phyloP scores from a whole-genome alignment of 371 early-diverging fungal genomes.

The Rhizopus microsporus region DNA sequence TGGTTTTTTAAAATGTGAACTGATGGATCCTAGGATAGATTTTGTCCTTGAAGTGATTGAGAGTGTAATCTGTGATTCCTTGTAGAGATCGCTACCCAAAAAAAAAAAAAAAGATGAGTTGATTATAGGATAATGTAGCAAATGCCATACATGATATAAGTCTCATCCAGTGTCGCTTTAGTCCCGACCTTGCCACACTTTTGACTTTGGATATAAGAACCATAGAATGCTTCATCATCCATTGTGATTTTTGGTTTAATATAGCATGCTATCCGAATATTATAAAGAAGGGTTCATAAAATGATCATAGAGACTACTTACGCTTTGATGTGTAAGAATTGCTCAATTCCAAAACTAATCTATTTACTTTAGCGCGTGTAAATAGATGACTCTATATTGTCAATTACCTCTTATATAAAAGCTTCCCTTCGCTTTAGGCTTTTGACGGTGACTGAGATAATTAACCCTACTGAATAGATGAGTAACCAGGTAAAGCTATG shows the following conservation, averaged over 20 bases:
- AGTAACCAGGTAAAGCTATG: background rate
- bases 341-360: slow-evolving; percentile 42
- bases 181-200: slow-evolving; percentile 44
- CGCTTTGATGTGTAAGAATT: slow-evolving; percentile 39
- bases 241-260: slow-evolving; percentile 36
- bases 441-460: background rate
- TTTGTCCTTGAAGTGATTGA: slow-evolving; percentile 36
- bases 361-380: slow-evolving; percentile 1
- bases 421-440: slow-evolving; percentile 29
- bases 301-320: slow-evolving; percentile 13
- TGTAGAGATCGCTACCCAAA: slow-evolving; percentile 36
- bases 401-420: slow-evolving; percentile 43
- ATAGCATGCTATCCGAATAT: slow-evolving; percentile 25
- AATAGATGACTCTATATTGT: background rate
- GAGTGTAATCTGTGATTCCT: slow-evolving; percentile 20
- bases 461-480: background rate
- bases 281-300: background rate
- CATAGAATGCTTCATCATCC: slow-evolving; percentile 32
- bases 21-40: slow-evolving; percentile 18
- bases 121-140: background rate
- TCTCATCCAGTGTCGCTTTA: slow-evolving; percentile 45
- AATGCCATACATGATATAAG: slow-evolving; percentile 37
- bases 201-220: slow-evolving; percentile 25
- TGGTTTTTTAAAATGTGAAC: slow-evolving; percentile 22
- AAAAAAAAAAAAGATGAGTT: background rate